These are phyloP conservation scores for Margaritispora aquatica DNA, from an alignment of 495 filamentous ascomycete genomes.

Conservation along the genomic window DNA sequence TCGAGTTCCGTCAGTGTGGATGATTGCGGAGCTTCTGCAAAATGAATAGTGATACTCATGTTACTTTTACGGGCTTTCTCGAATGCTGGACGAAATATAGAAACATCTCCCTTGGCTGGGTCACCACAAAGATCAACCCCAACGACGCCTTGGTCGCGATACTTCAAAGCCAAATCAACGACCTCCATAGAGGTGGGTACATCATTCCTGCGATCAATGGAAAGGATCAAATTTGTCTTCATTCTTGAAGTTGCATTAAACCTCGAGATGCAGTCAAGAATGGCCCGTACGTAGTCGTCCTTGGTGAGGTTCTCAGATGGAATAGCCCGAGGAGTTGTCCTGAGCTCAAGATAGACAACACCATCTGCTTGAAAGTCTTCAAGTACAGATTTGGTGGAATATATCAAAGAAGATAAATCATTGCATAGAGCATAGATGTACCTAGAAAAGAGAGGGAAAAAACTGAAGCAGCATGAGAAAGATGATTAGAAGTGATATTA, in stretches of 20 bases:
- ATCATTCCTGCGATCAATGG: constrained; percentile 62
- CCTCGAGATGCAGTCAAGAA: constrained; percentile 51
- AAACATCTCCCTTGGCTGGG: constrained; percentile 55
- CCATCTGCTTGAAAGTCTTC: constrained; percentile 63
- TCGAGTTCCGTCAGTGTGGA: constrained; percentile 51
- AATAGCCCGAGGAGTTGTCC: constrained; percentile 68
- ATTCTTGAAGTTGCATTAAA: constrained; percentile 39
- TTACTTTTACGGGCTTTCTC: constrained; percentile 41
- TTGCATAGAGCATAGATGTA: constrained; percentile 73
- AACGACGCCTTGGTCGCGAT: constrained; percentile 53
- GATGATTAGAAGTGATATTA: constrained; percentile 63
- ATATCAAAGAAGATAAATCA: constrained; percentile 46
- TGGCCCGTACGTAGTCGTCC: constrained; percentile 55
- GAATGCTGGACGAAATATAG: constrained; percentile 50
- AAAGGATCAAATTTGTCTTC: constrained; percentile 62
- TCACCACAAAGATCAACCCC: constrained; percentile 80
- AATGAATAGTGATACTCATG: constrained; percentile 68
- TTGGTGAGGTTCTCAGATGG: constrained; percentile 47
- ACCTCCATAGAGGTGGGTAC: constrained; percentile 49
- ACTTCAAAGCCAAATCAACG: constrained; percentile 55
- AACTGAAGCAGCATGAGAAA: constrained; percentile 33
- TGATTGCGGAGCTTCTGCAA: constrained; percentile 55
- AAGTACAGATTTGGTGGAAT: constrained; percentile 65
- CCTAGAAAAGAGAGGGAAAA: constrained; percentile 73
- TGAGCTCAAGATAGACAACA: constrained; percentile 73